phyloP scores from a whole-genome alignment of 192 early-diverging fungal species.

The Coemansia interrupta region DNA sequence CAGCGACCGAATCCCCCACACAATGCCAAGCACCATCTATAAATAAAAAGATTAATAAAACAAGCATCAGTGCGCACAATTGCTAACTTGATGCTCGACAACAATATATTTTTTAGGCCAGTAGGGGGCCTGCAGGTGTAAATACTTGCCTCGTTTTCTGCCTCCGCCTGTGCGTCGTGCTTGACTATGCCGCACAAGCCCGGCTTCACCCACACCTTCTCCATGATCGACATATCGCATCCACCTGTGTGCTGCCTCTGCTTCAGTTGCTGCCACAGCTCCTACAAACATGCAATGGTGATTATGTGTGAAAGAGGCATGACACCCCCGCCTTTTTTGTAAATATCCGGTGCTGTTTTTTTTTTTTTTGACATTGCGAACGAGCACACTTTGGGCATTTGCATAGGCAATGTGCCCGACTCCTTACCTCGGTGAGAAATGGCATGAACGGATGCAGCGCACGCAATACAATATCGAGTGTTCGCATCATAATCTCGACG shows the following conservation, averaged over 20 bases:
- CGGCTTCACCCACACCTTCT: conserved; percentile 27
- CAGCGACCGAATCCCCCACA: conserved; percentile 44
- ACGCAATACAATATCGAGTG: conserved; percentile 58
- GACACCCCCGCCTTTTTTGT: not conserved
- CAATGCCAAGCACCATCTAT: conserved; percentile 40
- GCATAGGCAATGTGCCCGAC: not conserved
- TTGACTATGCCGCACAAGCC: conserved; percentile 4
- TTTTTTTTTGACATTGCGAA: not conserved
- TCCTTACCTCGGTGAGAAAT: conserved; percentile 85
- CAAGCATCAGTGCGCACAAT: not conserved
- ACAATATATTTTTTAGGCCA: not conserved
- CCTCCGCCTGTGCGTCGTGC: conserved; percentile 21
- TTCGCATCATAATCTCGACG: conserved; percentile 35
- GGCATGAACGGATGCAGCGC: conserved; percentile 97
- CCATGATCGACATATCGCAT: conserved; percentile 39
- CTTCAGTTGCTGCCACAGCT: conserved; percentile 51
- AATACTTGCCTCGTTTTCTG: conserved; percentile 38
- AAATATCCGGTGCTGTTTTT: conserved; percentile 6
- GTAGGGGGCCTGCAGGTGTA: too few species aligned
- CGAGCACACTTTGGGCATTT: not conserved
- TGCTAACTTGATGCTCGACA: not conserved
- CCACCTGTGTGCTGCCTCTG: conserved; percentile 2
- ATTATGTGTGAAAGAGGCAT: not conserved
- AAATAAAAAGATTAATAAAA: conserved; percentile 8
- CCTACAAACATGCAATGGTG: conserved; percentile 18